phyloP scores from a whole-genome alignment of 148 eudicot genomes.

The Rhododendron mucronatum region DNA sequence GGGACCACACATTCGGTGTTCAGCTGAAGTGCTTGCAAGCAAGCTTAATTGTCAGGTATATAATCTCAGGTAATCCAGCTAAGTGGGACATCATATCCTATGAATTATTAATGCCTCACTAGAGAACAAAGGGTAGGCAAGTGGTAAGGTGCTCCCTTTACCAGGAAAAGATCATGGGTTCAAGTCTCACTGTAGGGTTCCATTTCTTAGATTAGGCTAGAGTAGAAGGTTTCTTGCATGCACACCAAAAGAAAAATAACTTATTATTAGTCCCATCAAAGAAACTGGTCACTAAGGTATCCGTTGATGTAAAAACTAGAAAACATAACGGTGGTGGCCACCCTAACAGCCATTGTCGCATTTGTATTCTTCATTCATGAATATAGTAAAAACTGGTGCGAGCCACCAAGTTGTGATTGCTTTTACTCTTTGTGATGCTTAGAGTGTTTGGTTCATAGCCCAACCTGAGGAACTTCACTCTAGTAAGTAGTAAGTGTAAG shows the following conservation, averaged over 20 bases:
- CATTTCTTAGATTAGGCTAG: neutral
- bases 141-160: neutral
- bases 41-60: neutral
- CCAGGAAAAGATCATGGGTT: too few relatives aligned
- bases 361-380: neutral
- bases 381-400: neutral
- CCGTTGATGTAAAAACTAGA: neutral
- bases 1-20: neutral
- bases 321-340: neutral
- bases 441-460: neutral
- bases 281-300: neutral
- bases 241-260: neutral
- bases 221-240: neutral
- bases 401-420: neutral
- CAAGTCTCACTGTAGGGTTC: neutral
- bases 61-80: neutral
- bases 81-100: neutral
- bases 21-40: neutral
- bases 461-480: constrained; percentile 2
- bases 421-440: neutral
- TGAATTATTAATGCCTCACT: neutral
- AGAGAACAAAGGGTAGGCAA: neutral
- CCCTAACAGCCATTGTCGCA: neutral
- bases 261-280: neutral
- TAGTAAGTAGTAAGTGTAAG: neutral